Base-by-base conservation (phyloP, 768 basidiomycete genomes). In the Mrakia frigida region DNA sequence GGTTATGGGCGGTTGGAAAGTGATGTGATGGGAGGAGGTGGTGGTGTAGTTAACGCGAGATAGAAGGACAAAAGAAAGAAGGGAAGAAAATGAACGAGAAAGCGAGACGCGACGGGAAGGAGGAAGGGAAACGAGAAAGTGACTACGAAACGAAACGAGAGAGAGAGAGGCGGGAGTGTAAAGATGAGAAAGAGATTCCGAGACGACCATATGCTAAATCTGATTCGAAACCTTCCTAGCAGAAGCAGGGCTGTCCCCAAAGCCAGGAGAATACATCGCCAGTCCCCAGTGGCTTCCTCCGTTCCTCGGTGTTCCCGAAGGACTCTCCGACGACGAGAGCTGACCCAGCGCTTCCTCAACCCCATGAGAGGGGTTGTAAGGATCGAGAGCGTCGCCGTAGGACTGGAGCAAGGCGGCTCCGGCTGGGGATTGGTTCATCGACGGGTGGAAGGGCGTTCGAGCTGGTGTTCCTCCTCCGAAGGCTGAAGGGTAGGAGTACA, bases 381-480 rank as follows among this genome's bases (percentile, higher is more conserved):
- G 60, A n/a, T 61, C 43, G 21, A 33, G 25, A 2, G 37, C 25
- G 21, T 65, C 77, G 28, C 65, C 77, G 10, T 73, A 73, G 10
- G 46, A 73, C 33, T 74, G 73, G 6, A 74, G 73, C 3, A 74
- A 52, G 13, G 77, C 76, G 0, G 72, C 77, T 35, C 73, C 77
- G 23, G 77, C 77, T 7, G 77, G 77, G 7, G 73, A 74, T 52
- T 70, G 77, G 56, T 52, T 77, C 46, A 69, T 70, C 67, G 59
- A 72, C 28, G 67, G 41, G 37, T 59, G 33, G 37, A 46, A 14
- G 25, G 77, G 73, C n/a, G 73, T 74, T 21, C 73, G 33, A 21
- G 68, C 71, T 0, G 77, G 76, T 14, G 76, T 77, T 31, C 46
- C 33, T 16, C 65, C 61, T 25, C n/a, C 31, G 56, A 60, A 53